Conservation (phyloP, 176 grass and related monocot species). For the Eragrostis curvula region DNA sequence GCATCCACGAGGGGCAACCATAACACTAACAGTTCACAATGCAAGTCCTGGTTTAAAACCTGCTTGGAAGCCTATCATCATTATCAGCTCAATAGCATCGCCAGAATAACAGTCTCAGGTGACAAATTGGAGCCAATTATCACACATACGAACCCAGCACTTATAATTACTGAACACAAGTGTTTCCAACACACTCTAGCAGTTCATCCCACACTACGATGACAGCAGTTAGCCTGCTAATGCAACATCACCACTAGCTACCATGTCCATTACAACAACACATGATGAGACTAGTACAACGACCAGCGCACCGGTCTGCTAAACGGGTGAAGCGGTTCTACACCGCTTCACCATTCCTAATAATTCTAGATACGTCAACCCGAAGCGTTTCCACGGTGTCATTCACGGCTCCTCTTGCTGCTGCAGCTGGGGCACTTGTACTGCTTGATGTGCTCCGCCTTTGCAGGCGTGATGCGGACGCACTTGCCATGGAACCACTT, state of each 20-base stretch:
- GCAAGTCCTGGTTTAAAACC: background rate
- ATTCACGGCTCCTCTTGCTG: slow-evolving; percentile 77
- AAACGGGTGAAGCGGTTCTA: slow-evolving; percentile 29
- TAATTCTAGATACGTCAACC: slow-evolving; percentile 41
- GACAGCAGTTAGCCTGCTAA: slow-evolving; percentile 50
- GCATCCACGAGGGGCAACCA: background rate
- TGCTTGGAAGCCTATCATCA: background rate
- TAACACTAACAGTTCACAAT: background rate
- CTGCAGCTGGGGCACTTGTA: slow-evolving; percentile 83
- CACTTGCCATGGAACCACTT: slow-evolving; percentile 95
- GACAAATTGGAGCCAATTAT: slow-evolving; percentile 9
- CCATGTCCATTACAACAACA: slow-evolving; percentile 41
- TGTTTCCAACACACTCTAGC: slow-evolving; percentile 22
- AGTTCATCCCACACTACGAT: slow-evolving; percentile 34
- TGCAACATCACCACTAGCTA: slow-evolving; percentile 37
- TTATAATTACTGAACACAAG: slow-evolving; percentile 35
- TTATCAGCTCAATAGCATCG: background rate
- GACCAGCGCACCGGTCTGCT: slow-evolving; percentile 1
- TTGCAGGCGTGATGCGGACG: slow-evolving; percentile 79
- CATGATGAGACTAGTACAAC: slow-evolving; percentile 39
- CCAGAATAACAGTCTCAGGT: background rate
- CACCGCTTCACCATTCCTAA: slow-evolving; percentile 39
- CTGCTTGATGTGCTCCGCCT: slow-evolving; percentile 88
- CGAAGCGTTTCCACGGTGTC: background rate
- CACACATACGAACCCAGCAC: slow-evolving; percentile 39